Conservation (phyloP, 164 flowering plant species). For the Nelumbo lutea region DNA sequence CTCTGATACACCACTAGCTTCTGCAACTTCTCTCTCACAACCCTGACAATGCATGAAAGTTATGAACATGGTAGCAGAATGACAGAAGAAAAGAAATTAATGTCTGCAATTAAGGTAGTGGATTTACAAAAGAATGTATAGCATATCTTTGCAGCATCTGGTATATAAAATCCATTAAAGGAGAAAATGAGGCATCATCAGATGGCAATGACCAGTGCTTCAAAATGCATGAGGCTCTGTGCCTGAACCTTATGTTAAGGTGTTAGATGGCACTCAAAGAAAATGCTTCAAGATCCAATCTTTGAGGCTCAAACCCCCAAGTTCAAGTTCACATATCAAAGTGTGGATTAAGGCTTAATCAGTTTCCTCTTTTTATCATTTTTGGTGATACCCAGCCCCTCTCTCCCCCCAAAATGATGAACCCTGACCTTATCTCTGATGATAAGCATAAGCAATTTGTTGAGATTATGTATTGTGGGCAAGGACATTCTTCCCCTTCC, state of each 20-base stretch:
- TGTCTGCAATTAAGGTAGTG: no score
- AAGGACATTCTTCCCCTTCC: no score
- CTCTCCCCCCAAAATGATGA: no score
- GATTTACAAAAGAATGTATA: no score
- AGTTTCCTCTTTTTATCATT: no score
- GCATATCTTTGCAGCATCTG: neutral
- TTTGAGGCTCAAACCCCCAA: neutral
- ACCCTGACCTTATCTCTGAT: no score
- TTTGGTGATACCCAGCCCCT: no score
- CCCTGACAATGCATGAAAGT: conserved; percentile 34
- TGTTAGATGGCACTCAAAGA: neutral
- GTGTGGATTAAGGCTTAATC: no score
- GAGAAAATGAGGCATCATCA: neutral
- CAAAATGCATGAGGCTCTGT: neutral
- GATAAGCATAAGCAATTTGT: no score
- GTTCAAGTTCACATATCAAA: no score
- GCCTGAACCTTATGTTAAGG: neutral
- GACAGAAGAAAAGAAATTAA: neutral
- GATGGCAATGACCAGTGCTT: neutral
- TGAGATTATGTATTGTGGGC: no score
- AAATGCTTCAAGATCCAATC: neutral
- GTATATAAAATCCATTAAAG: neutral
- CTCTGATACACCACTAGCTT: conserved; percentile 48
- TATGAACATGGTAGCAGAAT: neutral
- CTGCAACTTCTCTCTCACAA: conserved; percentile 80